Evolutionary conservation across 805 yeast genomes (phyloP), one percentile per base, ranked within the genome.

Genomic region (Zygosaccharomyces kombuchaensis): DNA sequence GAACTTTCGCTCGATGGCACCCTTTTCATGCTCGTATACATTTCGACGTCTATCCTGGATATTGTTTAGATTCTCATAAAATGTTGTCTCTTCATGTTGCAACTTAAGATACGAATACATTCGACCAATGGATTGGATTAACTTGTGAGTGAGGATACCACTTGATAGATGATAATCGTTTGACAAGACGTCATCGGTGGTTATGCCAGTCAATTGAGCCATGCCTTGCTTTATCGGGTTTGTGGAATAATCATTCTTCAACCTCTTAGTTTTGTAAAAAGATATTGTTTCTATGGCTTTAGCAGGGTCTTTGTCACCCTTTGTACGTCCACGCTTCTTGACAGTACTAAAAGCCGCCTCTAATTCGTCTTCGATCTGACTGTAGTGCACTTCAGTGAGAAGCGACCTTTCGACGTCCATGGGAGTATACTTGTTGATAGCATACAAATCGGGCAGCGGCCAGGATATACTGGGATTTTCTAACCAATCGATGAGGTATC

Each of bases 331-430:
- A 2, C 61, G 64, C 59, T 52, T 66, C 62, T 51, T 68, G 6
- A 52, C 56, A 34, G 32, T 48, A 17, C 49, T 50, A 23, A 58
- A 68, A 4, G 63, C 60, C 9, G 69, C 74, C 17, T 73, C 73
- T 2, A 74, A 65, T 43, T 76, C 77, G 48, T 76, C 61, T 22
- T 66, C 68, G 10, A 54, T 54, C 46, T 64, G 70, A 29, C 57
- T 81, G 60, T 78, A 84, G 43, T 75, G 78, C 2, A 85, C 91
- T 59, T 86, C 95, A 1, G 87, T 81, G 40, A 85, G 65, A 46
- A 86, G 65, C 0, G 93, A 82, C 55, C 77, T 75, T 59, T 89
- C 96, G 16, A 89, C 95, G 62, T 89, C 96, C 51, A 71, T 69
- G 1, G 90, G 74, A 3, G 76, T 75, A 56, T 78, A 88, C 34